These are phyloP conservation scores for Straminergon stramineum DNA, from an alignment of 225 moss, liverwort and hornwort species.

Conservation along the genomic window DNA sequence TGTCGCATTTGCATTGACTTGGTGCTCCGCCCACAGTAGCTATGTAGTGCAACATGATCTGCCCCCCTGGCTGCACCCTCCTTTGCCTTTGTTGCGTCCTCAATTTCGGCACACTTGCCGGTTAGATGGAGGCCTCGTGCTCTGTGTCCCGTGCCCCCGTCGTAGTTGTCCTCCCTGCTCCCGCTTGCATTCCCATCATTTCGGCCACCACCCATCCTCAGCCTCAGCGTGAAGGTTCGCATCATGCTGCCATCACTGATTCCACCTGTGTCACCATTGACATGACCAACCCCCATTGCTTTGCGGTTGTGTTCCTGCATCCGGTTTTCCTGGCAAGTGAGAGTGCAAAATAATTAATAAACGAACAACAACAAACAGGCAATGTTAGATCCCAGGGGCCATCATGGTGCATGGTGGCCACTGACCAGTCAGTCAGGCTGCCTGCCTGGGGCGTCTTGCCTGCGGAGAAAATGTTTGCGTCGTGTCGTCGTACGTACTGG, in stretches of 20 bases:
- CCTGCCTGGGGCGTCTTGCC: neutral
- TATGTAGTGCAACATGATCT: neutral
- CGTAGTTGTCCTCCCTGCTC: neutral
- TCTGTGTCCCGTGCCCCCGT: neutral
- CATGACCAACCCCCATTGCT: neutral
- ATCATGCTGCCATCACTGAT: neutral
- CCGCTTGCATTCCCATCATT: neutral
- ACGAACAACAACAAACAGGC: too few relatives aligned
- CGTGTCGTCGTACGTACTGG: neutral
- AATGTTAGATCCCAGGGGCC: neutral
- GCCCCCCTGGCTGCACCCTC: neutral
- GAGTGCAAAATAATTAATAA: too few relatives aligned
- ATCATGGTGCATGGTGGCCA: neutral
- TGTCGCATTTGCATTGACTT: conserved; percentile 5
- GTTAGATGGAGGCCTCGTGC: neutral
- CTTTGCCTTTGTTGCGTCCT: neutral
- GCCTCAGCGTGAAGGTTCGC: neutral
- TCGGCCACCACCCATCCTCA: neutral
- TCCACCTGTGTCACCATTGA: neutral
- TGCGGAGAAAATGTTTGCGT: neutral
- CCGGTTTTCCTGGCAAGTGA: too few relatives aligned
- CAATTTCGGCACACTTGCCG: neutral
- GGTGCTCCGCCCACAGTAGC: neutral
- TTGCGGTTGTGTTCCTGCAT: too few relatives aligned
- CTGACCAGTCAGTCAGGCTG: neutral